Evolutionary conservation across 31 red algal genomes (phyloP).

Genomic region (Asparagopsis taxiformis): DNA sequence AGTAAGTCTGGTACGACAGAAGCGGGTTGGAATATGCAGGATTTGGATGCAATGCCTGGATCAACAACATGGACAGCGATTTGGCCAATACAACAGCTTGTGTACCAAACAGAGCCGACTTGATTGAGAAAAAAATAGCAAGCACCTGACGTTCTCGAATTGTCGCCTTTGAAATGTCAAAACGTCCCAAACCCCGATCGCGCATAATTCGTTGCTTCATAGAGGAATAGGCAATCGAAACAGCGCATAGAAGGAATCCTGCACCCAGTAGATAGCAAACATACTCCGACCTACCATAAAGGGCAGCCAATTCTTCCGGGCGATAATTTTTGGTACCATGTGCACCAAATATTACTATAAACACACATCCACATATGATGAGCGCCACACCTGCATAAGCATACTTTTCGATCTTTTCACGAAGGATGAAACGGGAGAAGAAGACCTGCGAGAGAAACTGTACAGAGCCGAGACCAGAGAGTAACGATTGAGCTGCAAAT

Average conservation of each 20-base stretch:
- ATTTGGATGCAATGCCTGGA: conserved; percentile 71
- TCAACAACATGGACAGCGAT: conserved; percentile 79
- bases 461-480: conserved; percentile 78
- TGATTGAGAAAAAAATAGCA: conserved; percentile 71
- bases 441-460: conserved; percentile 85
- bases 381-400: conserved; percentile 65
- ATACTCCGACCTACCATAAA: conserved; percentile 77
- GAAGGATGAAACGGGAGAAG: conserved; percentile 70
- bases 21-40: conserved; percentile 62
- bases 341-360: conserved; percentile 80
- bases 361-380: conserved; percentile 72
- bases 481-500: conserved; percentile 83
- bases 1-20: conserved; percentile 68
- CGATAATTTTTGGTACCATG: conserved; percentile 75
- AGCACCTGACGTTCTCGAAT: conserved; percentile 73
- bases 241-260: conserved; percentile 54
- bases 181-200: conserved; percentile 48
- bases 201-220: conserved; percentile 77
- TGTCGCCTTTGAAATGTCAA: conserved; percentile 61
- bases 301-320: conserved; percentile 74
- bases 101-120: conserved; percentile 73
- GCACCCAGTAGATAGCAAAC: conserved; percentile 79
- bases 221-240: conserved; percentile 50
- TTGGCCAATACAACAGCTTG: conserved; percentile 82
- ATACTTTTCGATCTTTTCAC: conserved; percentile 67